These are phyloP conservation scores for Bryum argenteum DNA, from an alignment of 225 moss, liverwort and hornwort genomes.

Conservation along the genomic window DNA sequence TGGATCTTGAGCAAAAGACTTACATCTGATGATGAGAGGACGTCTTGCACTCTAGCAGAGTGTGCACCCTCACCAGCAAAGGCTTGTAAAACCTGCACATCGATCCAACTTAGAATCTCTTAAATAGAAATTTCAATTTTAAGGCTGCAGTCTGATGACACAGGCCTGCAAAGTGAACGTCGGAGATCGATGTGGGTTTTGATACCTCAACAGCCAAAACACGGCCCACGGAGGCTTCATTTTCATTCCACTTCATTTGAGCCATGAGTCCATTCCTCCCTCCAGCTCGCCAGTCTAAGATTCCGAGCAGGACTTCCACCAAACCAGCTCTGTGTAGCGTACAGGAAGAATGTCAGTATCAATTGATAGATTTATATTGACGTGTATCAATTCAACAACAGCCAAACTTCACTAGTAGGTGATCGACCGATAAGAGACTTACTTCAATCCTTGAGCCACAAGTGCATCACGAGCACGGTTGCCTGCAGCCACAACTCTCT, in stretches of 20 bases:
- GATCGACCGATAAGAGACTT: conserved; percentile 24
- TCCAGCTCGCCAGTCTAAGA: conserved; percentile 94
- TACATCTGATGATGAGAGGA: conserved; percentile 81
- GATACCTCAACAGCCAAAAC: conserved; percentile 92
- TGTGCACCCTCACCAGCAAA: conserved; percentile 96
- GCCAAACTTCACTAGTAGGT: too few species aligned
- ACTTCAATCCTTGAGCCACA: conserved; percentile 95
- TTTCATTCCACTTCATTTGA: conserved; percentile 98
- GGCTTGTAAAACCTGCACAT: conserved; percentile 77
- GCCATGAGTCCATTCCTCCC: conserved; percentile 86
- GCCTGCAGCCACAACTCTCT: conserved; percentile 88
- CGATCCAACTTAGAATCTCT: conserved; percentile 20
- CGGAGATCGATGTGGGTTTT: background rate
- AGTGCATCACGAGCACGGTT: conserved; percentile 95
- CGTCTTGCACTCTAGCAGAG: conserved; percentile 85
- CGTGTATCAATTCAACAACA: too few species aligned
- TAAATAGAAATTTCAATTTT: too few species aligned
- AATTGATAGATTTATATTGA: background rate
- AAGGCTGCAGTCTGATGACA: background rate
- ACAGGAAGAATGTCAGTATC: background rate
- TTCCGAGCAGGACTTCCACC: conserved; percentile 85
- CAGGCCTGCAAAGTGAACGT: too few species aligned
- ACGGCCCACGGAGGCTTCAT: conserved; percentile 88
- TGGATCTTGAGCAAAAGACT: conserved; percentile 10
- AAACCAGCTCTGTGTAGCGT: conserved; percentile 68